Conservation (phyloP, 2,329 filamentous ascomycete species). For the Fonsecaea pugnacius region DNA sequence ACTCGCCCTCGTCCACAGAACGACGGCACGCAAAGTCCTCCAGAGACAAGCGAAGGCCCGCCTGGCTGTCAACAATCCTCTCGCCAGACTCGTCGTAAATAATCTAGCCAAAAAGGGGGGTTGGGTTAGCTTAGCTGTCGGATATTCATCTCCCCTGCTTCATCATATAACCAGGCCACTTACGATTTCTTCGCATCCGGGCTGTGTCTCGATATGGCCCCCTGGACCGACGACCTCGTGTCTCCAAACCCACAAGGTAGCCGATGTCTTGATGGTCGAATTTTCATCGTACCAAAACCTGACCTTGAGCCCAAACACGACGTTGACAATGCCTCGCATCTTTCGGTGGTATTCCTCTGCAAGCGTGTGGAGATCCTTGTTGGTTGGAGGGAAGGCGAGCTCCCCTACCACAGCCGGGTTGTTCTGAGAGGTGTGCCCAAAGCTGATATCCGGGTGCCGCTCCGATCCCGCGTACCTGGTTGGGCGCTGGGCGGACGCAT, state of each 20-base stretch:
- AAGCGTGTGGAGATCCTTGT: background rate
- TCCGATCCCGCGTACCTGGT: background rate
- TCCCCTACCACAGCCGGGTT: background rate
- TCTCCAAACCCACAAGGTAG: background rate
- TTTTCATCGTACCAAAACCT: background rate
- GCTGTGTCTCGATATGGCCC: background rate
- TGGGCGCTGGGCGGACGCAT: background rate
- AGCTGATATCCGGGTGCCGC: background rate
- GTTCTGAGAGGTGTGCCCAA: background rate
- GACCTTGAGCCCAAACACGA: background rate
- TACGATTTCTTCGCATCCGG: background rate
- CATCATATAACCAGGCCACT: background rate
- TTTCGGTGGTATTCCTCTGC: background rate
- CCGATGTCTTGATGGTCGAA: background rate
- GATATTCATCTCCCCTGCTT: background rate
- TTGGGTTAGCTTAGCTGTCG: background rate
- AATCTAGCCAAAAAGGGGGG: background rate
- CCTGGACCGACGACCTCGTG: background rate
- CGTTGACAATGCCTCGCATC: background rate
- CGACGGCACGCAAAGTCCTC: background rate
- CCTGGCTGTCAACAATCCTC: background rate
- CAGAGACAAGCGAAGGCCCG: conserved; percentile 2
- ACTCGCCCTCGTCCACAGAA: background rate
- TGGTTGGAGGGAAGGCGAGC: background rate
- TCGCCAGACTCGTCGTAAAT: background rate